A percentile compares a stretch with the other conserved stretches of the same genome.
Evolutionary conservation across 2,329 filamentous ascomycete genomes (phyloP).

Genomic region (Ilyonectria mors-panacis): DNA sequence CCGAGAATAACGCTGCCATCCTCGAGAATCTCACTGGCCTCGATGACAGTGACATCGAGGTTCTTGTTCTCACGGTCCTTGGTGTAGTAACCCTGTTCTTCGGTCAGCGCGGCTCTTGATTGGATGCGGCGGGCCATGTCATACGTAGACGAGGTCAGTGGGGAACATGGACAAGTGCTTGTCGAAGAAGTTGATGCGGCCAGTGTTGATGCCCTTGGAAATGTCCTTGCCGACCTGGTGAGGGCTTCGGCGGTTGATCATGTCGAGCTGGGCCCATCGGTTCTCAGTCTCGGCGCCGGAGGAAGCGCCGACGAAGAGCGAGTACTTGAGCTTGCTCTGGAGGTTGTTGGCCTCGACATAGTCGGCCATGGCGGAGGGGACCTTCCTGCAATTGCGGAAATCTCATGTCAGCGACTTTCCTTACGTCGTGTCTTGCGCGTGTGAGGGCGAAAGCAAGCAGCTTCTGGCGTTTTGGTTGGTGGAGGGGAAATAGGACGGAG

Average conservation of each 20-base stretch:
- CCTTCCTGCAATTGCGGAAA: conserved; percentile 70
- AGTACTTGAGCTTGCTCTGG: conserved; percentile 88
- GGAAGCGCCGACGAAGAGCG: conserved; percentile 90
- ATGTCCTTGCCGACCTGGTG: conserved; percentile 95
- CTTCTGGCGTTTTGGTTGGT: not conserved
- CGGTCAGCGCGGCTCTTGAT: conserved; percentile 31
- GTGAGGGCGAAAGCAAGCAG: not conserved
- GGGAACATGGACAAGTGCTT: conserved; percentile 97
- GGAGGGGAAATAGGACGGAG: conserved; percentile 9
- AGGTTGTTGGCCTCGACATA: conserved; percentile 90
- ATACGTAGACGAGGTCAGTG: conserved; percentile 84
- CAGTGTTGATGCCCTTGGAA: conserved; percentile 90
- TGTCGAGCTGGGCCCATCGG: conserved; percentile 89
- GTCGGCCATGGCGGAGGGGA: conserved; percentile 87
- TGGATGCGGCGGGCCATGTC: conserved; percentile 30
- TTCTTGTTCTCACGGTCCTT: conserved; percentile 81
- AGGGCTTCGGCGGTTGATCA: conserved; percentile 88
- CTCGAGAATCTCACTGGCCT: conserved; percentile 88
- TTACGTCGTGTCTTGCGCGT: conserved; percentile 26
- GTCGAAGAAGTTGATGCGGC: conserved; percentile 92
- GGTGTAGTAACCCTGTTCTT: conserved; percentile 80
- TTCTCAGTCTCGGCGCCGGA: conserved; percentile 93
- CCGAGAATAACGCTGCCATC: conserved; percentile 92
- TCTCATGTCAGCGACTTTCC: conserved; percentile 30
- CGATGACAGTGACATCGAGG: conserved; percentile 87